Evolutionary conservation across 169 alveolate species (phyloP).

Genomic region (Plasmodium gonderi): DNA sequence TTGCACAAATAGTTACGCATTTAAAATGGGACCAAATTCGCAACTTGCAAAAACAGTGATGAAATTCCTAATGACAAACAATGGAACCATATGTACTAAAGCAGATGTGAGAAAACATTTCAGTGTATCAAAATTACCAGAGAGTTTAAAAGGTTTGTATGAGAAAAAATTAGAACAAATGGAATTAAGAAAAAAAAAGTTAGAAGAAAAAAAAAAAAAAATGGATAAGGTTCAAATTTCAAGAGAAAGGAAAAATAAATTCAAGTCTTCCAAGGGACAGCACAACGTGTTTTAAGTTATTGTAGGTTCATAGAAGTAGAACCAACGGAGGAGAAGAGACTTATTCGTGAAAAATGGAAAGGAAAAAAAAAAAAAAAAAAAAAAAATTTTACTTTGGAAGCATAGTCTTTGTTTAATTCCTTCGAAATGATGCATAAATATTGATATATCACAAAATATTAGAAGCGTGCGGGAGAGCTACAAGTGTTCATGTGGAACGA

Average conservation of each 20-base stretch:
- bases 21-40: neutral
- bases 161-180: conserved; percentile 69
- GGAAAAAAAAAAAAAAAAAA: too few species aligned
- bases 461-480: too few species aligned
- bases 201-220: conserved; percentile 61
- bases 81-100: neutral
- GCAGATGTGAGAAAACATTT: neutral
- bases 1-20: neutral
- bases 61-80: neutral
- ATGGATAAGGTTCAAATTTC: conserved; percentile 58
- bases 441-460: too few species aligned
- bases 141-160: conserved; percentile 43
- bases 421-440: too few species aligned
- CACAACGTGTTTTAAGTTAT: conserved; percentile 58
- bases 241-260: conserved; percentile 61
- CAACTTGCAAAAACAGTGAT: neutral
- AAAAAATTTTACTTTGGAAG: too few species aligned
- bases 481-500: too few species aligned
- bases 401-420: too few species aligned
- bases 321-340: too few species aligned
- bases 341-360: too few species aligned
- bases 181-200: conserved; percentile 43
- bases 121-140: conserved; percentile 52
- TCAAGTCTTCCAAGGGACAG: conserved; percentile 70
- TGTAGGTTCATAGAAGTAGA: too few species aligned